A percentile compares a stretch with the other conserved stretches of the same genome.
These are phyloP conservation scores for Amanita brunnescens DNA, from an alignment of 768 basidiomycete species.

Conservation along the genomic window DNA sequence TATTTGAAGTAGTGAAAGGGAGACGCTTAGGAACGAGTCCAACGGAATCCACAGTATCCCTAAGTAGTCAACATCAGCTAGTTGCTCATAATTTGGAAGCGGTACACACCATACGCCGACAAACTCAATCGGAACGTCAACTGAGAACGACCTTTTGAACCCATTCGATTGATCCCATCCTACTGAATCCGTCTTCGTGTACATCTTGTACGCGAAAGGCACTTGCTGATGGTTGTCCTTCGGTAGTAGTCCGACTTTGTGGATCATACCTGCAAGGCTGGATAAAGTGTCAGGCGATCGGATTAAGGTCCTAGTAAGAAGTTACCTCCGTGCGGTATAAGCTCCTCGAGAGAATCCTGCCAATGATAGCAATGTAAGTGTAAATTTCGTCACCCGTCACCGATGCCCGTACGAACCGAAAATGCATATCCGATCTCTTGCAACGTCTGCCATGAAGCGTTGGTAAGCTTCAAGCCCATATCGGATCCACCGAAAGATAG, in stretches of 20 bases:
- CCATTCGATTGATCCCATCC: constrained; percentile 41
- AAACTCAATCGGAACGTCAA: constrained; percentile 47
- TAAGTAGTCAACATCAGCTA: constrained; percentile 13
- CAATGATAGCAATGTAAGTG: background rate
- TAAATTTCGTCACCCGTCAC: background rate
- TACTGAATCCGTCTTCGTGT: constrained; percentile 37
- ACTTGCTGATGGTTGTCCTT: constrained; percentile 46
- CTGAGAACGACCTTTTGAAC: constrained; percentile 50
- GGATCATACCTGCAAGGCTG: constrained; percentile 43
- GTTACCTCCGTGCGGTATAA: constrained; percentile 47
- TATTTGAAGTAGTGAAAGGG: constrained; percentile 50
- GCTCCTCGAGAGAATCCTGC: constrained; percentile 56
- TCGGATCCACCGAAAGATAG: background rate
- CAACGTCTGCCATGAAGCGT: constrained; percentile 23
- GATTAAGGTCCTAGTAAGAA: background rate
- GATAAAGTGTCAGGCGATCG: background rate
- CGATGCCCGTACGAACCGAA: constrained; percentile 33
- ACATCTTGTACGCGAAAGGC: constrained; percentile 59
- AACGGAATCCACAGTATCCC: constrained; percentile 65
- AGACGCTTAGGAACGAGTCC: constrained; percentile 44
- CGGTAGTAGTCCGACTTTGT: constrained; percentile 42
- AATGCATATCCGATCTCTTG: constrained; percentile 52
- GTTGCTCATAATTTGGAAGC: background rate
- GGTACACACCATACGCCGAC: constrained; percentile 43
- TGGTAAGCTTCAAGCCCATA: background rate